A percentile compares a stretch with the other conserved stretches of the same genome.
These are phyloP conservation scores for Chenopodium formosanum DNA, from an alignment of 148 eudicot genomes.

Conservation along the genomic window DNA sequence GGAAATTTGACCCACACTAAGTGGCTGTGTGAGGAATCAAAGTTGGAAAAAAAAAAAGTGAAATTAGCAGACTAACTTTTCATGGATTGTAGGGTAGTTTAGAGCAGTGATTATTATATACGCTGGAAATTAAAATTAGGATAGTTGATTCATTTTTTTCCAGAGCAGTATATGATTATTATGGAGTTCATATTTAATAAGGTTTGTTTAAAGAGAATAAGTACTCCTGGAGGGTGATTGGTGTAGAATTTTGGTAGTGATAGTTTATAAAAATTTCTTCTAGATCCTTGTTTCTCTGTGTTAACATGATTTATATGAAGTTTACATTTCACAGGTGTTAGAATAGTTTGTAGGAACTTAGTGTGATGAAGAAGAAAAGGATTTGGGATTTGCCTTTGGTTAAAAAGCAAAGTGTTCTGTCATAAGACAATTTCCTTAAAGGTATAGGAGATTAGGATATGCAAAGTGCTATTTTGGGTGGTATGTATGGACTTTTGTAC, in stretches of 20 bases:
- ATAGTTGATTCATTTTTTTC: neutral
- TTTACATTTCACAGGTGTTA: too few species aligned
- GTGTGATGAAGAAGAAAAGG: neutral
- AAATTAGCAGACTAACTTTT: too few species aligned
- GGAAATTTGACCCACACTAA: neutral
- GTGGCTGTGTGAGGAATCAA: neutral
- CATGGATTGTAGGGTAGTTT: neutral
- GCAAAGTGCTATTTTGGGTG: neutral
- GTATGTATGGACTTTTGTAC: too few species aligned
- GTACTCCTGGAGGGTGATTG: neutral
- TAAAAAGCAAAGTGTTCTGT: neutral
- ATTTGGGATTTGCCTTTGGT: neutral
- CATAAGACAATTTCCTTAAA: neutral
- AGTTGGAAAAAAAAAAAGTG: neutral
- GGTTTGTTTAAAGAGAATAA: too few species aligned
- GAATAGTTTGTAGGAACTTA: neutral
- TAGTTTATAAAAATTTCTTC: too few species aligned
- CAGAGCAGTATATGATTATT: neutral
- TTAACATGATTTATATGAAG: too few species aligned
- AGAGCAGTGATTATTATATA: neutral
- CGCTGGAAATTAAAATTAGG: neutral
- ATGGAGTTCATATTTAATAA: too few species aligned
- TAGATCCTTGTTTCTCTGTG: neutral
- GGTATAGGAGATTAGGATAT: neutral
- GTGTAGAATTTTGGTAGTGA: neutral